A percentile compares a stretch with the other conserved stretches of the same genome.
Evolutionary conservation across 2,329 filamentous ascomycete genomes (phyloP).

Genomic region (Beauveria sp.): DNA sequence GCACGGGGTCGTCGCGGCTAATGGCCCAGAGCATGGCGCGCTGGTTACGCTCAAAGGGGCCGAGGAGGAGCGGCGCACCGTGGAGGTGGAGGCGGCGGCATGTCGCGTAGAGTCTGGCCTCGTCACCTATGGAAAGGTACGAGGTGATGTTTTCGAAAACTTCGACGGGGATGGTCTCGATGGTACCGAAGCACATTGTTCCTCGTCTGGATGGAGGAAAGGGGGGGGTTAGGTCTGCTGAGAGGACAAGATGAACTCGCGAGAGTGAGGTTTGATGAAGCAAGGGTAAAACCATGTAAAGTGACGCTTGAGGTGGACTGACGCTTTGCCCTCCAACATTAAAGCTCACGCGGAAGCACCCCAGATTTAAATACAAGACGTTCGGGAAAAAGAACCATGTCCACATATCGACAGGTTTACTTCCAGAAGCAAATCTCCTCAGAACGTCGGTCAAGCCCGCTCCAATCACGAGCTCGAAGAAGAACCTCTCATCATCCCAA

Average conservation of each 20-base stretch:
- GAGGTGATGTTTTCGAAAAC: slow-evolving; percentile 1
- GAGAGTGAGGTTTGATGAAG: background rate
- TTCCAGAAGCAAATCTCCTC: background rate
- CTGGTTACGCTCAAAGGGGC: background rate
- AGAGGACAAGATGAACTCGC: background rate
- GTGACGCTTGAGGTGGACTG: no score
- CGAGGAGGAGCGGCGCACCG: background rate
- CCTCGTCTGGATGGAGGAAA: no score
- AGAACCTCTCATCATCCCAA: background rate
- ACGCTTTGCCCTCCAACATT: no score
- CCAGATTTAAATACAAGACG: background rate
- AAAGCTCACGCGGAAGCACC: background rate
- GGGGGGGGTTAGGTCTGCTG: no score
- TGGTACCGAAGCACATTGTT: background rate
- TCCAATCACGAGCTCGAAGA: background rate
- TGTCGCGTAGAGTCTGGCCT: slow-evolving; percentile 2
- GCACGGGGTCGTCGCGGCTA: background rate
- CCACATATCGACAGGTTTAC: background rate
- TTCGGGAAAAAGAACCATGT: background rate
- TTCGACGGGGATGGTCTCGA: background rate
- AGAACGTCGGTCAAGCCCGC: background rate
- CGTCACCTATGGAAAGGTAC: background rate
- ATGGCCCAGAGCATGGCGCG: background rate
- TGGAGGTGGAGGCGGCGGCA: background rate
- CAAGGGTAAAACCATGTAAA: no score